These are phyloP conservation scores for Dendrothele bispora DNA, from an alignment of 768 basidiomycete genomes.

Conservation along the genomic window DNA sequence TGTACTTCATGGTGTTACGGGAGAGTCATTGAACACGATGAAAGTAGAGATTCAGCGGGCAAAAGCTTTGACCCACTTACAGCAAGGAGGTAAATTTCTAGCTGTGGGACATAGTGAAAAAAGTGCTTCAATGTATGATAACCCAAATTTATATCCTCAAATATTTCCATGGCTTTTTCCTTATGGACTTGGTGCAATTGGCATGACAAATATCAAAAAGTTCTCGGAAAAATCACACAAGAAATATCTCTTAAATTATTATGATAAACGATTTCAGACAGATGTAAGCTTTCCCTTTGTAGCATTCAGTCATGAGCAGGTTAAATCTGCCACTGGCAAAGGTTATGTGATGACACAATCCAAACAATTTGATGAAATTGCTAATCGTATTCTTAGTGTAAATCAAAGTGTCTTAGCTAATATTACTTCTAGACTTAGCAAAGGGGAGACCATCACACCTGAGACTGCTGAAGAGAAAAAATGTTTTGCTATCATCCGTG, in stretches of 20 bases:
- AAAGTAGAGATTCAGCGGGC: conserved; percentile 15
- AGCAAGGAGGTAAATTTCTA: conserved; percentile 14
- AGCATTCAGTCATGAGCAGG: too few relatives aligned
- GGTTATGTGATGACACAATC: conserved; percentile 28
- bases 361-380: conserved; percentile 23
- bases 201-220: conserved; percentile 11
- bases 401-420: conserved; percentile 19
- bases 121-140: conserved; percentile 25
- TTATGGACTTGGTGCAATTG: conserved; percentile 33
- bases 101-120: conserved; percentile 14
- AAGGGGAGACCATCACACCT: conserved; percentile 23
- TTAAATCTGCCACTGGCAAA: conserved; percentile 21
- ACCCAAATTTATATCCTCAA: conserved; percentile 32
- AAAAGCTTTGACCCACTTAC: conserved; percentile 21
- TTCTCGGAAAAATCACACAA: conserved; percentile 21
- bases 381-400: too few relatives aligned
- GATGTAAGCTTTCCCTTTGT: conserved; percentile 35
- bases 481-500: conserved; percentile 32
- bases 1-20: conserved; percentile 35
- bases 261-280: conserved; percentile 27
- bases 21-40: conserved; percentile 17
- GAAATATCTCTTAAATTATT: conserved; percentile 27
- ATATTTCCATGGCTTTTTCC: conserved; percentile 42
- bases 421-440: conserved; percentile 18
- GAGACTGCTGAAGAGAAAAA: conserved; percentile 29